Evolutionary conservation across 768 basidiomycete species (phyloP).

Genomic region (Tephrocybe sp.): DNA sequence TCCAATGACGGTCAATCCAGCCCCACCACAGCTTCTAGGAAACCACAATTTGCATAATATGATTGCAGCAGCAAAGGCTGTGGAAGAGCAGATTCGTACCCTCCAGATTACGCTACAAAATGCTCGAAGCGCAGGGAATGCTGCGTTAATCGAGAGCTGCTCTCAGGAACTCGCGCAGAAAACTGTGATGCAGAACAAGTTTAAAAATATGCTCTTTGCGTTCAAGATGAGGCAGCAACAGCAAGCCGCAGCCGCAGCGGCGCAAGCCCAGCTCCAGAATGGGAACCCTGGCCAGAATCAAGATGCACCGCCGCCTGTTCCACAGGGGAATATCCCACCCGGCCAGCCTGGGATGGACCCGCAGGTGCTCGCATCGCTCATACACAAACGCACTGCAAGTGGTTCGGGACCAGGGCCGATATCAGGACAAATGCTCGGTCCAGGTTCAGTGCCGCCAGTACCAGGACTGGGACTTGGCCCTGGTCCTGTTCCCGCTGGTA

Average conservation of each 20-base stretch:
- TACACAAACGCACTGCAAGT: conserved; percentile 21
- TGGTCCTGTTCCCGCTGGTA: conserved; percentile 8
- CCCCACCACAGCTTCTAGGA: not conserved
- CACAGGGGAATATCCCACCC: not conserved
- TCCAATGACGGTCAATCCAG: not conserved
- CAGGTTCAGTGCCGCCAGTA: no score
- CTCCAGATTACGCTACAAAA: conserved; percentile 8
- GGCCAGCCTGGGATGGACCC: conserved; percentile 19
- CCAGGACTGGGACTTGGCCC: not conserved
- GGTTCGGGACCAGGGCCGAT: conserved; percentile 10
- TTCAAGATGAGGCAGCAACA: conserved; percentile 2
- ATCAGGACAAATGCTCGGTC: no score
- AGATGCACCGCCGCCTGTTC: not conserved
- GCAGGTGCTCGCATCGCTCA: conserved; percentile 22
- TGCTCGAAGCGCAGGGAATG: conserved; percentile 12
- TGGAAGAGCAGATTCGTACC: conserved; percentile 10
- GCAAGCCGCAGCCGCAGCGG: conserved; percentile 12
- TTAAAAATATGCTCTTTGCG: conserved; percentile 5
- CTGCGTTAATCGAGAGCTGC: conserved; percentile 5
- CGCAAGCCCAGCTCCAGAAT: conserved; percentile 8
- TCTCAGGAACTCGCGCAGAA: conserved; percentile 15
- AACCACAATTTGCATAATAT: not conserved
- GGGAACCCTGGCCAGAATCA: not conserved
- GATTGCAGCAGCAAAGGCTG: not conserved
- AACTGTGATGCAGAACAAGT: not conserved